phyloP scores from a whole-genome alignment of 2,329 filamentous ascomycete species.

The Aspergillus transmontanensis region DNA sequence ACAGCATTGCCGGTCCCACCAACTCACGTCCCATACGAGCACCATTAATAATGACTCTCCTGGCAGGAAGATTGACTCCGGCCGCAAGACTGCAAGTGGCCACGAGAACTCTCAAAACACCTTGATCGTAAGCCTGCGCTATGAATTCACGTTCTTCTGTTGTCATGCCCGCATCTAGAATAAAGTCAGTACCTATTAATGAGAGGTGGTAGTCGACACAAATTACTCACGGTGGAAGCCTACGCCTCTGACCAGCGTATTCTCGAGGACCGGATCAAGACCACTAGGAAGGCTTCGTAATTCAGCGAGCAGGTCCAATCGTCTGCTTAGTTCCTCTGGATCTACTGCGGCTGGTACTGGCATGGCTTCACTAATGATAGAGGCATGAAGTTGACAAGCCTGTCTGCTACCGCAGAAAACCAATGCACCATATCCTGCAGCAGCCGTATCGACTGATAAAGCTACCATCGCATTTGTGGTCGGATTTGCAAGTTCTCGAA shows the following conservation, averaged over 20 bases:
- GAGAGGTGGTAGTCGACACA: background rate
- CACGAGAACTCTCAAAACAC: slow-evolving; percentile 69
- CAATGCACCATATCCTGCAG: slow-evolving; percentile 69
- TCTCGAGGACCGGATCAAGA: slow-evolving; percentile 66
- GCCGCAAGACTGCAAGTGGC: slow-evolving; percentile 81
- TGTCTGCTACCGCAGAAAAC: slow-evolving; percentile 73
- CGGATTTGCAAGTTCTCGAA: slow-evolving; percentile 65
- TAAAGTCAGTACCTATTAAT: slow-evolving; percentile 28
- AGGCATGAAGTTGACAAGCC: slow-evolving; percentile 69
- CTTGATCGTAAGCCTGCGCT: slow-evolving; percentile 69
- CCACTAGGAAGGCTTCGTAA: slow-evolving; percentile 67
- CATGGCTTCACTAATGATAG: slow-evolving; percentile 68
- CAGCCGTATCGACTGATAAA: slow-evolving; percentile 68
- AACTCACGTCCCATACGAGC: slow-evolving; percentile 75
- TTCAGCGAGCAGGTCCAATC: slow-evolving; percentile 67
- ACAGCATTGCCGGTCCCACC: slow-evolving; percentile 76
- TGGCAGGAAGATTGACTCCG: slow-evolving; percentile 74
- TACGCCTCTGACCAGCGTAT: slow-evolving; percentile 67
- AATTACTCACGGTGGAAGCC: slow-evolving; percentile 70
- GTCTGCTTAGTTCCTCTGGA: slow-evolving; percentile 55
- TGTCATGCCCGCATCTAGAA: slow-evolving; percentile 57
- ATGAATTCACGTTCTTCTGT: slow-evolving; percentile 74
- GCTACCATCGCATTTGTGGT: slow-evolving; percentile 72
- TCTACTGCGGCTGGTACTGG: slow-evolving; percentile 54
- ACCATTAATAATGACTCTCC: slow-evolving; percentile 74